Base-by-base conservation (phyloP, 768 basidiomycete species). In the Suillus occidentalis region DNA sequence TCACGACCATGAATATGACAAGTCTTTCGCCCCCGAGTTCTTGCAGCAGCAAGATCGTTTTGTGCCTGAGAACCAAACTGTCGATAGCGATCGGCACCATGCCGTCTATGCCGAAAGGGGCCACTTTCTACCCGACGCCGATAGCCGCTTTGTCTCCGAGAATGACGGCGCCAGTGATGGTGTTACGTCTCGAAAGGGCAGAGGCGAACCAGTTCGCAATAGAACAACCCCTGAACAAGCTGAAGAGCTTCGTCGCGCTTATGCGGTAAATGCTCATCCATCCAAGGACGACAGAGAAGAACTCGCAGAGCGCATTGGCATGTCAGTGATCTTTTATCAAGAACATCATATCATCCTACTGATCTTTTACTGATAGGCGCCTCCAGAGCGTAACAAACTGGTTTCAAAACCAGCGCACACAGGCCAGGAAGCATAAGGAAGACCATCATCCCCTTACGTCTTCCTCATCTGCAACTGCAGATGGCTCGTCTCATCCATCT, bases 391-490 rank as follows among this genome's bases (percentile, higher is more conserved):
- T 93, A 64, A 91, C 88, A 2, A 92, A 93, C 72, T 92, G 91
- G 92, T 93, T 93, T 75, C 91, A 92, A 81, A 91, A 92, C 71
- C 90, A 93, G 72, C 89, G 90, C 70, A 91, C 87, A 74, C 83
- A 88, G 68, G 86, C 89, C 39, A 89, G 89, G 80, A 90, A 89
- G 78, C 84, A 83, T 69, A 85, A 81, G 68, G 88, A 90, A 66
- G 87, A 89, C 59, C 72, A 52, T 63, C 75, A 40, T 14, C 69
- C 60, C 13, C 70, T 70, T 66, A 72, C 53, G 42, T 72, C 57
- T 70, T 73, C 60, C 3, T 53, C 64, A 61, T 70, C 64, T 61
- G 67, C 63, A 72, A 72, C 67, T 71, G 74, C 66, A 73, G 73
- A 65, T 70, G 63, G 58, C 28, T 53, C 60, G 42, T 59, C 58